Base-by-base conservation (phyloP, 352 stramenopile genomes). In the Globisporangium paddicum region DNA sequence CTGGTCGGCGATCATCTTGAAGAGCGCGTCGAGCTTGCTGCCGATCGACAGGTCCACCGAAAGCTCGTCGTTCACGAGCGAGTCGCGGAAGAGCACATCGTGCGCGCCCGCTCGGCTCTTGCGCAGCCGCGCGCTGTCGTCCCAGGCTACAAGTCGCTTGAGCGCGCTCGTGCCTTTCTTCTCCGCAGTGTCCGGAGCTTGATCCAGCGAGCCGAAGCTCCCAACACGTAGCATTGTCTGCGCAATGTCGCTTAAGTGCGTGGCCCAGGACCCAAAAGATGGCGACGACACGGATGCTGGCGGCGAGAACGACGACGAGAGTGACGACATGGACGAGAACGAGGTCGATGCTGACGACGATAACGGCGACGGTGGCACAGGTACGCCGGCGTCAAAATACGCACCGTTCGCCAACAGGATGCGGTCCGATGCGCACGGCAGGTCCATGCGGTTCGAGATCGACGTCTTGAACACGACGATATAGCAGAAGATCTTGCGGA, bases 1-100 rank as follows among this genome's bases (percentile, higher is more conserved):
- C 56, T 95, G 85, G 53, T 93, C 85, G 0, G 85, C 81, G 44
- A 91, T 69, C 85, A 95, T 95, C 62, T 93, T 95, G 59, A 95
- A 86, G 41, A 88, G 80, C 32, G 83, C 82, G 59, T 95, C 85
- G 23, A 95, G 57, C 58, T 95, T 95, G 67, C 82, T 93, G 5
- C 72, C 73, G 21, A 95, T 85, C 3, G 82, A 86, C 21, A 95
- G 58, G 56, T 95, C 85, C 16, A 95, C 82, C 26, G 82, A 91
- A 5, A 95, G 62, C 53, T 89, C 82, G 49, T 95, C 85, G 56
- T 95, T 76, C 21, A 78, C 74, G 3, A 95, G 72, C 55, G 81
- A 86, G 28, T 89, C 78, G 28, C 69, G 81, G 58, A 95, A 93
- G 38, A 95, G 69, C 16, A 76, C 69, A 34, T 87, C 74, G 35